phyloP scores from a whole-genome alignment of 169 alveolate genomes.

The Babesia caballi region DNA sequence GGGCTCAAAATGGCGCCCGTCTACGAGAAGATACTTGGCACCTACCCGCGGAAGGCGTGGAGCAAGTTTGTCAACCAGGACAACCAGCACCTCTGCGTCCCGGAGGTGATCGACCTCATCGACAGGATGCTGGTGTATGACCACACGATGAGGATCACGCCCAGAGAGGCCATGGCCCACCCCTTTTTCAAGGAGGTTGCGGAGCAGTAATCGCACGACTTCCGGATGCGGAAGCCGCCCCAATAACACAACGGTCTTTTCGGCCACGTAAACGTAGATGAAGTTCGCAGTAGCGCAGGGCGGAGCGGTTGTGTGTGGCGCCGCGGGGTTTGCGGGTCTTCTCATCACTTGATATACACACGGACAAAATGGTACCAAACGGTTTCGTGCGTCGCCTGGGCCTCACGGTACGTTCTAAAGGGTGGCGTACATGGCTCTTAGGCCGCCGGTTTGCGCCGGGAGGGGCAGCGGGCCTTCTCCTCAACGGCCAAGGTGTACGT shows the following conservation, averaged over 20 bases:
- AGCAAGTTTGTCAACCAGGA: slow-evolving; percentile 87
- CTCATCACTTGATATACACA: not conserved
- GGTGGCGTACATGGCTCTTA: not conserved
- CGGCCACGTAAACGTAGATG: not conserved
- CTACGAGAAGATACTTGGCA: slow-evolving; percentile 85
- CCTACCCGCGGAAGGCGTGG: slow-evolving; percentile 90
- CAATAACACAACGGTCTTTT: no score
- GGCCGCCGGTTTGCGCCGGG: not conserved
- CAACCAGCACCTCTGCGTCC: slow-evolving; percentile 84
- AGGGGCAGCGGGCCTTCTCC: slow-evolving; percentile 2
- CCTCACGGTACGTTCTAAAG: not conserved
- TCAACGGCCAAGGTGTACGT: slow-evolving; percentile 82
- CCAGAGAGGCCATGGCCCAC: slow-evolving; percentile 97
- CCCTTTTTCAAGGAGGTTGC: slow-evolving; percentile 90
- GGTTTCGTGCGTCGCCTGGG: not conserved
- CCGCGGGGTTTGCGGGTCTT: not conserved
- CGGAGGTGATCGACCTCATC: slow-evolving; percentile 92
- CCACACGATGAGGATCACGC: slow-evolving; percentile 94
- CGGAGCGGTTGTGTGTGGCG: not conserved
- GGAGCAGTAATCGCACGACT: slow-evolving; percentile 21
- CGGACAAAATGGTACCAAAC: not conserved
- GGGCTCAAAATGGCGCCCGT: slow-evolving; percentile 84
- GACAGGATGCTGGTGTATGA: slow-evolving; percentile 95
- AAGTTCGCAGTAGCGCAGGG: not conserved
- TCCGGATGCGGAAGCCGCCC: not conserved